Base-by-base conservation (phyloP, 176 grass and related monocot species). In the Carex kokanica region DNA sequence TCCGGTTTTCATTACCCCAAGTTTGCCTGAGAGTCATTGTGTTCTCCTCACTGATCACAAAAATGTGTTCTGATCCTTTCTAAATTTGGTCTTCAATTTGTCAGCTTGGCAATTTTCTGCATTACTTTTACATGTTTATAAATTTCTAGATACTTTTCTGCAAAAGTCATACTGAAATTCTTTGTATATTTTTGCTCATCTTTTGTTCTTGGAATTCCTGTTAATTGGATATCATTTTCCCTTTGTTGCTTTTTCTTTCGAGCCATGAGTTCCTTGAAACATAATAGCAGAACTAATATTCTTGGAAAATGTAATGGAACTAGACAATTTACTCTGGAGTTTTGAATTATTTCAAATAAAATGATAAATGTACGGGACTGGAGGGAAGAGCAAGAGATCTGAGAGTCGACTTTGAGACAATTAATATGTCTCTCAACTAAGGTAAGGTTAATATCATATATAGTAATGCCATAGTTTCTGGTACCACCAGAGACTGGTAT, bases 61-160 rank as follows among this genome's bases (percentile, higher is more conserved):
- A 86, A 70, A 57, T 80, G 71, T 51, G 84, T 49, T 70, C 86
- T 94, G 90, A 90, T 92, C 90, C 93, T 94, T 94, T 81, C 60
- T 64, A 0, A 14, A 43, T 41, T 41, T 41, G 40, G 7, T 6
- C 40, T 41, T 41, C 7, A 1, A 32, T 87, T 62, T 68, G 0
- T 38, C 3, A 78, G n/a, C 24, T 64, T 41, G 40, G 6, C 6
- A 41, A 41, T 41, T 41, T 43, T 6, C 40, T 41, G 40, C 40
- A 41, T 41, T 41, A 41, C 6, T 41, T 41, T 0, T 41, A 7
- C 6, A 41, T 45, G 41, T 45, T 45, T 45, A 45, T 45, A 45
- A 45, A 8, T 45, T 45, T 45, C 8, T 45, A 8, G 41, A 45
- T 45, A 45, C 8, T 45, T 41, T 41, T 41, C 40, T 41, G 5